A percentile compares a stretch with the other conserved stretches of the same genome.
These are phyloP conservation scores for Leucoagaricus sp. DNA, from an alignment of 1,284 basidiomycete species.

Conservation along the genomic window DNA sequence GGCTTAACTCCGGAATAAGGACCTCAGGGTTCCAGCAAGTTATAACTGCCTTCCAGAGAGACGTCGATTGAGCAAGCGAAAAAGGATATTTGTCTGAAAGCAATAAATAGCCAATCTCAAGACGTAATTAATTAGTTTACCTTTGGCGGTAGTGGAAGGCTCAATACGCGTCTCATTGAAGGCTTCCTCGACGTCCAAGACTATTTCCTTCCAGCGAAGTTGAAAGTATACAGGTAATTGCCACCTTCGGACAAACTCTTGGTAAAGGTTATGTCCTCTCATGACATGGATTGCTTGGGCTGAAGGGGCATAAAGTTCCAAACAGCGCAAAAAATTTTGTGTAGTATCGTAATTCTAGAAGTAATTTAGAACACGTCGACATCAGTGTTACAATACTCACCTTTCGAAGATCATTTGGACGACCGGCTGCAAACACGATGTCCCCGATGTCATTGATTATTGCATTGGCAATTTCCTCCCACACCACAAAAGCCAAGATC, in stretches of 20 bases:
- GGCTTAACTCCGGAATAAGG: constrained; percentile 78
- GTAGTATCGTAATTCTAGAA: constrained; percentile 80
- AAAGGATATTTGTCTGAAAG: constrained; percentile 40
- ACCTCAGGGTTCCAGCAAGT: constrained; percentile 86
- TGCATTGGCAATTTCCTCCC: constrained; percentile 79
- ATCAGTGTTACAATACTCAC: constrained; percentile 39
- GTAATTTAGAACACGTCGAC: constrained; percentile 1
- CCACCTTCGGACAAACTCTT: constrained; percentile 84
- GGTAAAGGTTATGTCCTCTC: constrained; percentile 71
- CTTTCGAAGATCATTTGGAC: constrained; percentile 87
- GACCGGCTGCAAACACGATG: constrained; percentile 87
- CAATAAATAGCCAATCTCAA: neutral
- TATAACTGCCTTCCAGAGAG: constrained; percentile 72
- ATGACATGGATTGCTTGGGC: constrained; percentile 67
- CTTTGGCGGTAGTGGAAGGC: constrained; percentile 37
- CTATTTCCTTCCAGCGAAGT: constrained; percentile 95
- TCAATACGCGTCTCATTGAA: constrained; percentile 51
- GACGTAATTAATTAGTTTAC: constrained; percentile 27
- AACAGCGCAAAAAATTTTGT: constrained; percentile 80
- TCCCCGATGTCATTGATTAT: constrained; percentile 85
- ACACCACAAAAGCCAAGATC: constrained; percentile 85
- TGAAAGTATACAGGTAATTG: constrained; percentile 98
- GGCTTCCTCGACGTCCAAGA: constrained; percentile 71
- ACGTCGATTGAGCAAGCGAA: constrained; percentile 62
- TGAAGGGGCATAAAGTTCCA: constrained; percentile 85